Conservation (phyloP, 2,329 filamentous ascomycete species). For the Fusarium circinatum region DNA sequence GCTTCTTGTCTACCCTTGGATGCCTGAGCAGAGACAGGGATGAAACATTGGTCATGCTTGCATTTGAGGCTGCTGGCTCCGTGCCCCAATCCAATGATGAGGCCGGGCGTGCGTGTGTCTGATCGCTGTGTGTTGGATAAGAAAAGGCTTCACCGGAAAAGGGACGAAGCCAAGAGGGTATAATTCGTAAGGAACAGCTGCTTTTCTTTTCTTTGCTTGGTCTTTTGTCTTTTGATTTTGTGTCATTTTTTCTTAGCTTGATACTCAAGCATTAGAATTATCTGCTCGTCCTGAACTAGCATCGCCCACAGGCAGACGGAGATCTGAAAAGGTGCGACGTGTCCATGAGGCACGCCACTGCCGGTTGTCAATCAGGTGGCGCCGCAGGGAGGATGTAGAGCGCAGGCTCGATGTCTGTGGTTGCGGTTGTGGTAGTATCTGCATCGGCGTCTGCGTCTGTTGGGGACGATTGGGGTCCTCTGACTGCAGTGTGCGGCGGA, state of each 20-base stretch:
- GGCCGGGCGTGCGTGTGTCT: conserved; percentile 10
- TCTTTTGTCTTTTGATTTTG: conserved; percentile 13
- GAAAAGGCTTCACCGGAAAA: conserved; percentile 11
- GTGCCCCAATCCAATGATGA: conserved; percentile 20
- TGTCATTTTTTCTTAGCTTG: neutral
- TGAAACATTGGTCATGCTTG: conserved; percentile 22
- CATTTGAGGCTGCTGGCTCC: conserved; percentile 36
- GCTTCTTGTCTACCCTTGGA: neutral
- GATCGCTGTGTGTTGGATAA: conserved; percentile 2
- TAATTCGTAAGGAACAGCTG: conserved; percentile 29
- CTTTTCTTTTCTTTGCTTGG: conserved; percentile 28
- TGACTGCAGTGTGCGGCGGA: conserved; percentile 58
- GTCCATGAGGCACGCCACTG: conserved; percentile 30
- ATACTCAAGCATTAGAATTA: conserved; percentile 25
- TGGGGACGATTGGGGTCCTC: conserved; percentile 45
- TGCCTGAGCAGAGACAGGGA: conserved; percentile 10
- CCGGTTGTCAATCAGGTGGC: conserved; percentile 30
- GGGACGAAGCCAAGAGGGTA: conserved; percentile 32
- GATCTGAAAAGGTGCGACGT: conserved; percentile 46
- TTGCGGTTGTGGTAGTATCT: conserved; percentile 22
- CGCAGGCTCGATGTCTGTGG: conserved; percentile 13
- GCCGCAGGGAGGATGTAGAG: conserved; percentile 23
- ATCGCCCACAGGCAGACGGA: conserved; percentile 55
- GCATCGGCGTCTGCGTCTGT: conserved; percentile 23
- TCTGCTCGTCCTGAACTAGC: conserved; percentile 36